These are phyloP conservation scores for Lepidopterella palustris DNA, from an alignment of 495 filamentous ascomycete species.

Conservation along the genomic window DNA sequence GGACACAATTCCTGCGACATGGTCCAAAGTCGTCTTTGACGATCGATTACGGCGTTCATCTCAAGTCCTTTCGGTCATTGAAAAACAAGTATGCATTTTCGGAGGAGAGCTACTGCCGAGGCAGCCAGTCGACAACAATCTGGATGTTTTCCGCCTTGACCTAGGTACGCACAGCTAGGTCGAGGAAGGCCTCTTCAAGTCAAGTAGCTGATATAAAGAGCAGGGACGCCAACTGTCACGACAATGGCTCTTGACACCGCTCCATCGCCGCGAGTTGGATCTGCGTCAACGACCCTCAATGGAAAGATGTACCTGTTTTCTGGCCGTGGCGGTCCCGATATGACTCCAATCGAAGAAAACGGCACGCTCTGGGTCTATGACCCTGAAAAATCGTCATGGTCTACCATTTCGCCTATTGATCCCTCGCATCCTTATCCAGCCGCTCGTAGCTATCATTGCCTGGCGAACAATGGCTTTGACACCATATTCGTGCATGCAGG, in stretches of 20 bases:
- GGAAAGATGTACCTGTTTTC: constrained; percentile 50
- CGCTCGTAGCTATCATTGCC: constrained; percentile 47
- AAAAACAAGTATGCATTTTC: constrained; percentile 28
- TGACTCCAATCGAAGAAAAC: constrained; percentile 49
- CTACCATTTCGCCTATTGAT: constrained; percentile 24
- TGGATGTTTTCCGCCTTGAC: constrained; percentile 27
- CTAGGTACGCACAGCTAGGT: background rate
- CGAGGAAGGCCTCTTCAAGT: background rate
- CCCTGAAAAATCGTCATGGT: constrained; percentile 30
- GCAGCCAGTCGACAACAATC: constrained; percentile 32
- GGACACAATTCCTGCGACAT: constrained; percentile 1
- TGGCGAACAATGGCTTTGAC: constrained; percentile 42
- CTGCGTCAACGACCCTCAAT: constrained; percentile 40
- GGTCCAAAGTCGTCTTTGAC: constrained; percentile 11
- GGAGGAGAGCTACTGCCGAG: constrained; percentile 36
- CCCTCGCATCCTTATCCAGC: constrained; percentile 31
- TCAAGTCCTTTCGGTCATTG: constrained; percentile 26
- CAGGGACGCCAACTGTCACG: constrained; percentile 8
- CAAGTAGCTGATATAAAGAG: constrained; percentile 3
- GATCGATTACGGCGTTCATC: constrained; percentile 32
- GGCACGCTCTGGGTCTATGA: constrained; percentile 48
- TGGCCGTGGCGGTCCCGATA: constrained; percentile 48
- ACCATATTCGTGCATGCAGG: constrained; percentile 67
- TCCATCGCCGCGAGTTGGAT: constrained; percentile 45
- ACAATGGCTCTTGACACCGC: background rate